A percentile compares a stretch with the other conserved stretches of the same genome.
phyloP scores from a whole-genome alignment of 257 asterid genomes.

The Petunia axillaris region DNA sequence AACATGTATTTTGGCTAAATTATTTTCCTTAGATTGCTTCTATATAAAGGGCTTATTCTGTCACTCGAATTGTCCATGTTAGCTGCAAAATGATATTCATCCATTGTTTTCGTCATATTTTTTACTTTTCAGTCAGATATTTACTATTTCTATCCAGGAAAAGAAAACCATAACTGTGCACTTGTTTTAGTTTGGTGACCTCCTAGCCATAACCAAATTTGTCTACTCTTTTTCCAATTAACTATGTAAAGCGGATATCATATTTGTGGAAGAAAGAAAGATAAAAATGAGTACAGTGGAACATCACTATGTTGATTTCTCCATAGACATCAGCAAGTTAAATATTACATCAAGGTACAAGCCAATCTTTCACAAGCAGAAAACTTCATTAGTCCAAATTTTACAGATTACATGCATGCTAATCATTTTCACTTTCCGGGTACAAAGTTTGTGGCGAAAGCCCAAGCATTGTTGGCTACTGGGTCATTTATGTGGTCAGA shows the following conservation, averaged over 20 bases:
- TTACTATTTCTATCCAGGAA: neutral
- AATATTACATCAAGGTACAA: neutral
- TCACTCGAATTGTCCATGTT: too few species aligned
- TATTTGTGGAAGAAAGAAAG: too few species aligned
- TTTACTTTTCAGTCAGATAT: too few species aligned
- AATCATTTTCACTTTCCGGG: constrained; percentile 63
- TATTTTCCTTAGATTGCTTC: neutral
- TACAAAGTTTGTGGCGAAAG: constrained; percentile 81
- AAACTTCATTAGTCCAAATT: constrained; percentile 16
- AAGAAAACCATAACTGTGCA: neutral
- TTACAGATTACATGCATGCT: neutral
- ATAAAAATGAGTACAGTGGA: too few species aligned
- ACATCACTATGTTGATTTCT: neutral
- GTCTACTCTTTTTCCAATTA: too few species aligned
- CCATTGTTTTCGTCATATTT: too few species aligned
- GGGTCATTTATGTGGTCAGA: constrained; percentile 80
- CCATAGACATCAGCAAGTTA: neutral
- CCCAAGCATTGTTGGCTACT: constrained; percentile 88
- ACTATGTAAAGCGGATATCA: too few species aligned
- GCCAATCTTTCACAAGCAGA: neutral
- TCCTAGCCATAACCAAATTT: too few species aligned
- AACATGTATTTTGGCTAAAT: rapidly evolving
- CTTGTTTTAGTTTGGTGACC: too few species aligned
- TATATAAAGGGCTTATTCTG: too few species aligned
- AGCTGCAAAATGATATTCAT: too few species aligned